These are phyloP conservation scores for Gamsiella multidivaricata DNA, from an alignment of 192 early-diverging fungal genomes.

Conservation along the genomic window DNA sequence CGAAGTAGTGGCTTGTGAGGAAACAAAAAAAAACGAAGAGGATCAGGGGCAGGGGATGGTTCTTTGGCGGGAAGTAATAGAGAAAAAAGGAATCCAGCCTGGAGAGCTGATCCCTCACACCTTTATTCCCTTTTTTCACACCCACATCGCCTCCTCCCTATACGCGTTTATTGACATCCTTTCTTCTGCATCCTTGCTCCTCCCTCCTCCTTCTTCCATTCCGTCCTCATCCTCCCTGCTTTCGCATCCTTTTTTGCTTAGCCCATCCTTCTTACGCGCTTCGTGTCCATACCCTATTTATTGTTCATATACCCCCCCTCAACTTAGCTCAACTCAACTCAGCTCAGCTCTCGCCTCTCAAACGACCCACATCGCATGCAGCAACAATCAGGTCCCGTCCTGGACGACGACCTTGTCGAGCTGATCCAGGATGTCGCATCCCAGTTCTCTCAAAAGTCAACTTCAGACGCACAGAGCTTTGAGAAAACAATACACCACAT, in stretches of 20 bases:
- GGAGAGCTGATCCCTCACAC: too few species aligned
- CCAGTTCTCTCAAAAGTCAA: constrained; percentile 40
- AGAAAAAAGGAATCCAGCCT: too few species aligned
- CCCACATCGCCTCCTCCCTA: background rate
- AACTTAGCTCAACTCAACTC: too few species aligned
- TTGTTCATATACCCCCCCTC: too few species aligned
- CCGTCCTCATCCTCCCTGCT: background rate
- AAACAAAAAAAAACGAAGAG: too few species aligned
- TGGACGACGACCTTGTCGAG: constrained; percentile 13
- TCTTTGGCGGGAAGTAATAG: too few species aligned
- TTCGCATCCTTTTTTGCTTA: background rate
- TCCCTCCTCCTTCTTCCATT: background rate
- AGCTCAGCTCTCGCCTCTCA: too few species aligned
- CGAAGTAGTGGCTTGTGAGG: too few species aligned
- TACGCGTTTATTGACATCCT: background rate
- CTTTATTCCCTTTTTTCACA: too few species aligned
- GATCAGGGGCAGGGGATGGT: too few species aligned
- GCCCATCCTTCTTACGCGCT: background rate
- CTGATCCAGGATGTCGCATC: constrained; percentile 29
- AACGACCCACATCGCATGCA: background rate
- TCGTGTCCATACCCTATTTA: background rate
- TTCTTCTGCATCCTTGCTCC: background rate
- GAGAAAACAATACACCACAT: constrained; percentile 28
- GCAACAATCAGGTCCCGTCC: background rate
- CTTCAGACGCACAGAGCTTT: constrained; percentile 18